These are phyloP conservation scores for Zygotorulaspora danielsina DNA, from an alignment of 805 yeast species.

Conservation along the genomic window DNA sequence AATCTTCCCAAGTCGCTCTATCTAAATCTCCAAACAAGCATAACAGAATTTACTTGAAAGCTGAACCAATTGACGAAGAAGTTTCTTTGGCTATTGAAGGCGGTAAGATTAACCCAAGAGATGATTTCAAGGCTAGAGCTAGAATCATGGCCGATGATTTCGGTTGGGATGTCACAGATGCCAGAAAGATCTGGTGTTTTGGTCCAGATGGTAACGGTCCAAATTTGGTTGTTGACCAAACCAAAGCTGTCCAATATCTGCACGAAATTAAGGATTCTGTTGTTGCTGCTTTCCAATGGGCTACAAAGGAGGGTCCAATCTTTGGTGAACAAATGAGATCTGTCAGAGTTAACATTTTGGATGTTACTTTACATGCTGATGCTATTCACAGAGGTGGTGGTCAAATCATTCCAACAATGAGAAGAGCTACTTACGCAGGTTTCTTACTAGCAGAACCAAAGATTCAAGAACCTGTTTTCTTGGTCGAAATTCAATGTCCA, in stretches of 20 bases:
- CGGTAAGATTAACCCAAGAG: conserved; percentile 91
- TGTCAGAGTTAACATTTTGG: conserved; percentile 95
- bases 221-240: conserved; percentile 97
- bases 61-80: conserved; percentile 95
- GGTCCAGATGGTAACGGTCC: conserved; percentile 99
- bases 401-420: conserved; percentile 99
- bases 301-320: conserved; percentile 99
- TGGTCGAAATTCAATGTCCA: conserved; percentile 99
- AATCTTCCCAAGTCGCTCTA: conserved; percentile 92
- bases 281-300: conserved; percentile 99
- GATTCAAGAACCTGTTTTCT: conserved; percentile 98
- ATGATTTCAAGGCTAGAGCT: conserved; percentile 98
- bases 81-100: conserved; percentile 84
- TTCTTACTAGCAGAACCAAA: conserved; percentile 97
- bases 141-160: conserved; percentile 97
- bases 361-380: conserved; percentile 99
- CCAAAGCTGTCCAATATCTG: conserved; percentile 99
- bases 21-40: conserved; percentile 99
- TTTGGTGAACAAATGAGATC: conserved; percentile 96
- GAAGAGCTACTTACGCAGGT: conserved; percentile 99
- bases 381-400: conserved; percentile 99
- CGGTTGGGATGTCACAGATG: conserved; percentile 99
- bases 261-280: conserved; percentile 98
- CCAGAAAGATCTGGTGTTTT: conserved; percentile 99
- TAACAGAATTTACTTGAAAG: conserved; percentile 98